Conservation (phyloP, 345 rosid species). For the Euphorbia lathyris region DNA sequence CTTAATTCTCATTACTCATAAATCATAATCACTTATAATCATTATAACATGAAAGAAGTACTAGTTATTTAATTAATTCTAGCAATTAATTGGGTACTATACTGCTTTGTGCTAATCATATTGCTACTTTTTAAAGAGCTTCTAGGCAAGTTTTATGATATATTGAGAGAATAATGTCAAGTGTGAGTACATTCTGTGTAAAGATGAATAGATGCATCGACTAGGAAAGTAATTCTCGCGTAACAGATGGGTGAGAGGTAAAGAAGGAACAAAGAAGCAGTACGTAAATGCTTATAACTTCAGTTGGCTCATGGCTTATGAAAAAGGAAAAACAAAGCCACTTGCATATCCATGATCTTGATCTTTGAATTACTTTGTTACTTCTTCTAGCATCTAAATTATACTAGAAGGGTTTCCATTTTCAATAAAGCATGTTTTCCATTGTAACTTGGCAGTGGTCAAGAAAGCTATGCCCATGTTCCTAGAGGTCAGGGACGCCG, state of each 20-base stretch:
- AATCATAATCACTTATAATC: neutral
- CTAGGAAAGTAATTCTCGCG: neutral
- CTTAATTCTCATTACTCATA: neutral
- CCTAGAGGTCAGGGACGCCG: constrained; percentile 33
- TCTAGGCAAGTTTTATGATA: neutral
- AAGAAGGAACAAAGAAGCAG: neutral
- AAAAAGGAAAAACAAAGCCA: neutral
- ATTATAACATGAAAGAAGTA: neutral
- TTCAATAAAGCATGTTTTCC: neutral
- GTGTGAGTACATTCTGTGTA: neutral
- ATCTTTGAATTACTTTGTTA: constrained; percentile 1
- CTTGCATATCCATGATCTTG: neutral
- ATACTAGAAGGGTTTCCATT: neutral
- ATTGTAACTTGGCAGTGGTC: constrained; percentile 29
- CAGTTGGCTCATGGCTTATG: neutral
- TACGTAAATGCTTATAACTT: neutral
- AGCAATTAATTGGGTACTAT: neutral
- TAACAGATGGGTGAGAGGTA: neutral
- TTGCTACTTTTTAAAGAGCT: neutral
- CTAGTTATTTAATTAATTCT: neutral
- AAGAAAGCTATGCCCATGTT: constrained; percentile 34
- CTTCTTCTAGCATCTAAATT: neutral
- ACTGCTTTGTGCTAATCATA: neutral
- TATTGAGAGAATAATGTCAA: neutral
- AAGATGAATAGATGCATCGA: neutral